Percentiles rank a stretch among this genome's conserved stretches.
These are phyloP conservation scores for Scedosporium minutisporum DNA, from an alignment of 2,329 filamentous ascomycete genomes.

Conservation along the genomic window DNA sequence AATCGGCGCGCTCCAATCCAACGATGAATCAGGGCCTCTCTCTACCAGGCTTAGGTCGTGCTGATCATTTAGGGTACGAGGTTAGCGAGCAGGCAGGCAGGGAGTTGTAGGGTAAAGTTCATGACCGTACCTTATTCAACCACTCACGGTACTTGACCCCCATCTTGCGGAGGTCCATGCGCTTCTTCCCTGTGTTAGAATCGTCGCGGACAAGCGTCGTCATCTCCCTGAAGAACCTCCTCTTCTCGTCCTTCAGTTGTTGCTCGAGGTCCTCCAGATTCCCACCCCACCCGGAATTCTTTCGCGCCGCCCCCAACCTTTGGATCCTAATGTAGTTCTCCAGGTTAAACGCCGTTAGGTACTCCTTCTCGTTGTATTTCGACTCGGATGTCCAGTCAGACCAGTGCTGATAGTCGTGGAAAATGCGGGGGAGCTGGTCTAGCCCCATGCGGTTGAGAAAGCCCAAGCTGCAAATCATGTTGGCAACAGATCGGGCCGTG, in stretches of 20 bases:
- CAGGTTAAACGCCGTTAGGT: neutral
- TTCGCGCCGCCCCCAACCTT: neutral
- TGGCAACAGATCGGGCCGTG: slow-evolving; percentile 19
- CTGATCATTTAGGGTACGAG: neutral
- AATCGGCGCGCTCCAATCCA: no score
- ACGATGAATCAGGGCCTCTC: no score
- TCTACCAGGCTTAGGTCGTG: slow-evolving; percentile 16
- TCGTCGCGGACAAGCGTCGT: neutral
- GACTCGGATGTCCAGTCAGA: neutral
- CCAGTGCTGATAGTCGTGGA: slow-evolving; percentile 14
- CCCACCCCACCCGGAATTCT: neutral
- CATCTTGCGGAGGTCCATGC: slow-evolving; percentile 29
- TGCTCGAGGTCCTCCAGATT: neutral
- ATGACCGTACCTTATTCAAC: neutral
- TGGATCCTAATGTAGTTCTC: neutral
- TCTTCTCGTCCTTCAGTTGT: neutral
- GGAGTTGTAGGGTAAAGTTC: neutral
- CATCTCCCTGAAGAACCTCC: neutral
- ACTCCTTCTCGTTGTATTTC: neutral
- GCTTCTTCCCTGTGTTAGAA: neutral
- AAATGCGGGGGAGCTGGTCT: slow-evolving; percentile 17
- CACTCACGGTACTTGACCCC: neutral
- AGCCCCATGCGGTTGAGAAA: slow-evolving; percentile 16
- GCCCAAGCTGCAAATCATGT: slow-evolving; percentile 17
- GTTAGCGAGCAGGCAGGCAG: no score